phyloP scores from a whole-genome alignment of 2,329 filamentous ascomycete species.

The Lasiodiplodia gonubiensis region DNA sequence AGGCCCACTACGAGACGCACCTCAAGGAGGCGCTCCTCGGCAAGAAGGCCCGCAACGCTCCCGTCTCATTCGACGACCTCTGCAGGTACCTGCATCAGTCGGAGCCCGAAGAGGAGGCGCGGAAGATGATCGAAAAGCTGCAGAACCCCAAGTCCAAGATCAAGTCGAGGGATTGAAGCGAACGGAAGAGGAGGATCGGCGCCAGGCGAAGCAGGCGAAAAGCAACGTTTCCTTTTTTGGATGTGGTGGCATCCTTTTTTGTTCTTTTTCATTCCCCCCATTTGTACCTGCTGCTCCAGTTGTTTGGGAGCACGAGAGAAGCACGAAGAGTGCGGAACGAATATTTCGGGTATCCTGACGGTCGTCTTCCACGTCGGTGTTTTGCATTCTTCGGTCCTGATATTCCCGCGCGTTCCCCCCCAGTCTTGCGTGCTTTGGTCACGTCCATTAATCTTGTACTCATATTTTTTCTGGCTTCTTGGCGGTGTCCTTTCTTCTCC shows the following conservation, averaged over 20 bases:
- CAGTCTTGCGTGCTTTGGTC: conserved; percentile 1
- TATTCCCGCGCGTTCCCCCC: background rate
- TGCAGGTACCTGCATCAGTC: conserved; percentile 22
- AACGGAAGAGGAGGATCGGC: background rate
- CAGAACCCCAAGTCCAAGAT: conserved; percentile 30
- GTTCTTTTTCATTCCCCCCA: background rate
- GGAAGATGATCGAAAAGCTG: conserved; percentile 41
- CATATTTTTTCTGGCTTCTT: conserved; percentile 20
- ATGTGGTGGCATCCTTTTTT: conserved; percentile 4
- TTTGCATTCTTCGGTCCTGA: background rate
- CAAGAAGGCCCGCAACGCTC: conserved; percentile 36
- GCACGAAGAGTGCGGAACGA: background rate
- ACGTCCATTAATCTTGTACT: conserved; percentile 22
- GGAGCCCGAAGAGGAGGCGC: conserved; percentile 32
- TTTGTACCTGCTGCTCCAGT: background rate
- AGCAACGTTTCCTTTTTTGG: background rate
- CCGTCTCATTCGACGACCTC: conserved; percentile 36
- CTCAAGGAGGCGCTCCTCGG: conserved; percentile 37
- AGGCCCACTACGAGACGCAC: conserved; percentile 43
- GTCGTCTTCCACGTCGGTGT: background rate
- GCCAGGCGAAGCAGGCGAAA: background rate
- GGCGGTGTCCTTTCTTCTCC: background rate
- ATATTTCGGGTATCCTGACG: conserved; percentile 27
- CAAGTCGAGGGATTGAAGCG: conserved; percentile 12
- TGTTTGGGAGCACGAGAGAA: background rate